These are phyloP conservation scores for Diatrype stigma DNA, from an alignment of 2,329 filamentous ascomycete species.

Conservation along the genomic window DNA sequence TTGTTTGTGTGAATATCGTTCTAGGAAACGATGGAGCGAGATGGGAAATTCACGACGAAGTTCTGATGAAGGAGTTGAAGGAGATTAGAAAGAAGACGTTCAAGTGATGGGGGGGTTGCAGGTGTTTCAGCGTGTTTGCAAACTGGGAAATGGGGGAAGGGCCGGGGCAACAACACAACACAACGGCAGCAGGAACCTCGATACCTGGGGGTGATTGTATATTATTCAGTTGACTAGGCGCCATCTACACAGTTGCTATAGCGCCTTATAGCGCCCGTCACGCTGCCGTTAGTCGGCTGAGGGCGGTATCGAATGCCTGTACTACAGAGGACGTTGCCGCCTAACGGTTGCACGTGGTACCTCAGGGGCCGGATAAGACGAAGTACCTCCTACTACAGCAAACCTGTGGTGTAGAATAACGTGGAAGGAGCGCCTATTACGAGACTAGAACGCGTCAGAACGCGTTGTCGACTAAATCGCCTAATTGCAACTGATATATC, in stretches of 20 bases:
- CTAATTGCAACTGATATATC: background rate
- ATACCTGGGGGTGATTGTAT: background rate
- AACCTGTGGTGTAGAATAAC: background rate
- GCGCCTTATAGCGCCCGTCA: background rate
- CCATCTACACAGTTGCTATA: background rate
- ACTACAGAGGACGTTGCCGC: no score
- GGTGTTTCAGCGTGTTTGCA: background rate
- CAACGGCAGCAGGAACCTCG: background rate
- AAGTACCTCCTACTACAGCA: background rate
- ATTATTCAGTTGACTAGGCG: no score
- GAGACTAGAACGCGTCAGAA: background rate
- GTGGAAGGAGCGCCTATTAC: background rate
- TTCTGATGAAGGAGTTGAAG: background rate
- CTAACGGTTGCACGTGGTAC: no score
- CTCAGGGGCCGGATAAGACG: background rate
- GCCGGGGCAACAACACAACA: background rate
- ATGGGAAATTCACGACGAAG: slow-evolving; percentile 10
- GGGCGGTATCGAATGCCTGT: no score
- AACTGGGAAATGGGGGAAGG: background rate
- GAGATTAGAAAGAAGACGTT: background rate
- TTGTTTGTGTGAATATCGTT: no score
- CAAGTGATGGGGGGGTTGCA: background rate
- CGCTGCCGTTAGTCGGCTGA: background rate
- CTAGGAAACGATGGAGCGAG: no score
- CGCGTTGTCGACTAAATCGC: background rate